Evolutionary conservation across 2,329 filamentous ascomycete species (phyloP), one percentile per base, ranked within the genome.

Genomic region (Trichoderma atroviride): DNA sequence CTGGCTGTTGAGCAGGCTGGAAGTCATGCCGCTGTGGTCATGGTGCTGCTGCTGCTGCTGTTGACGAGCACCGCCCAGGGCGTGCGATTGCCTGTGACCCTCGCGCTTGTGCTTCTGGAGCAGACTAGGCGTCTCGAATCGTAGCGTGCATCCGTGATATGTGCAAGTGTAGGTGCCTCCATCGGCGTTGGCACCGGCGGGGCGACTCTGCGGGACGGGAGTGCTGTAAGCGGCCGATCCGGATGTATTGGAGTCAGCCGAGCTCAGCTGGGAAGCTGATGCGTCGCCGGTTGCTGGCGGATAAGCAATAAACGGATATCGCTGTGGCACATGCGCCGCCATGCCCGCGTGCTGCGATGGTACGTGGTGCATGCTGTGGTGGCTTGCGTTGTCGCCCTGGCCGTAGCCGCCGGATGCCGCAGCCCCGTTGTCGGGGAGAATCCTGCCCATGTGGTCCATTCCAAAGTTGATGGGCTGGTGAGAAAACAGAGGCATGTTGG

Each of bases 101-200:
- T 99, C 96, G 29, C 94, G 89, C 84, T 97, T 97, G 83, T 99
- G 96, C 81, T 96, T 96, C 79, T 98, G 94, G 4, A 99, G 85
- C 74, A 94, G 89, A 10, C 89, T 86, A 5, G 94, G 93, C 1
- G 93, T 93, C 74, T 97, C 93, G 76, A 99, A 99, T 65, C 96
- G 91, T 73, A 91, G 84, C 0, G 90, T 90, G 78, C 96, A 98
- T 13, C 94, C 93, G 76, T 97, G 94, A 75, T 97, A 97, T 0
- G 94, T 97, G 80, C 96, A 99, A 1, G 94, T 97, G 81, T 97
- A 99, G 0, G 94, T 97, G 14, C 95, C 95, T 24, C 90, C 87
- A 73, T 97, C 92, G 0, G 93, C 92, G 19, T 84, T 84, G 2
- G 90, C 89, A 52, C 89, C 85, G 1, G 82, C 79, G 0, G 93